These are phyloP conservation scores for Tephrocybe sp. DNA, from an alignment of 768 basidiomycete species.

Conservation along the genomic window DNA sequence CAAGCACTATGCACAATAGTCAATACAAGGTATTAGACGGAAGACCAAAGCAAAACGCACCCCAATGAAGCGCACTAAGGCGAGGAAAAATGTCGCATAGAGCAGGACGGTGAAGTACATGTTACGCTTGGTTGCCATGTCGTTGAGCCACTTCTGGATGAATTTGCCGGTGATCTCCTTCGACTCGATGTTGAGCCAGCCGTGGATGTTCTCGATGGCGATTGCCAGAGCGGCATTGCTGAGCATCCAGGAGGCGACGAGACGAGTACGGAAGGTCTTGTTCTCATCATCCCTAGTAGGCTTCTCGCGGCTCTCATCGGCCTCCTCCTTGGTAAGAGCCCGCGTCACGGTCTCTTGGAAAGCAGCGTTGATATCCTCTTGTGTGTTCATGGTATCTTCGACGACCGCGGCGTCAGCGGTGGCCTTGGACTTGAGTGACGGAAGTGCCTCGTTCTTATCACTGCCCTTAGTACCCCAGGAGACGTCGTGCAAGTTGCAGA, in stretches of 20 bases:
- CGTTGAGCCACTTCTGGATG: slow-evolving; percentile 30
- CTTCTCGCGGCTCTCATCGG: slow-evolving; percentile 49
- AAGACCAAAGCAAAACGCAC: slow-evolving; percentile 33
- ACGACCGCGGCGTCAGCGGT: slow-evolving; percentile 64
- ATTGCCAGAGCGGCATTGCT: slow-evolving; percentile 55
- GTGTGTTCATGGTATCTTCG: slow-evolving; percentile 68
- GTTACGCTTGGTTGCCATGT: slow-evolving; percentile 42
- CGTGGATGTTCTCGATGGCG: slow-evolving; percentile 58
- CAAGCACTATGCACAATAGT: slow-evolving; percentile 16
- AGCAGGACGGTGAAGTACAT: slow-evolving; percentile 59
- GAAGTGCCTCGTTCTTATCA: slow-evolving; percentile 80
- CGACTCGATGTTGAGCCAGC: slow-evolving; percentile 26
- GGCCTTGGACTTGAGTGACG: slow-evolving; percentile 56
- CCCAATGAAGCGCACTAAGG: slow-evolving; percentile 56
- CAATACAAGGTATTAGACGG: not conserved
- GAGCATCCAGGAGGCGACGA: slow-evolving; percentile 74
- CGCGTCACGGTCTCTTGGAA: slow-evolving; percentile 84
- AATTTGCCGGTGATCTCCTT: slow-evolving; percentile 32
- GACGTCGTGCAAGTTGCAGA: slow-evolving; percentile 94
- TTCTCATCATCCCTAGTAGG: slow-evolving; percentile 79
- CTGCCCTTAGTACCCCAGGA: slow-evolving; percentile 95
- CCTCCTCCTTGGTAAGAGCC: slow-evolving; percentile 61
- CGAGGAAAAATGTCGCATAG: slow-evolving; percentile 57
- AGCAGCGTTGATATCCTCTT: slow-evolving; percentile 75
- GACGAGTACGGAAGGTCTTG: slow-evolving; percentile 80